Base-by-base conservation (phyloP, 148 eudicot species). In the Oxyria digyna region DNA sequence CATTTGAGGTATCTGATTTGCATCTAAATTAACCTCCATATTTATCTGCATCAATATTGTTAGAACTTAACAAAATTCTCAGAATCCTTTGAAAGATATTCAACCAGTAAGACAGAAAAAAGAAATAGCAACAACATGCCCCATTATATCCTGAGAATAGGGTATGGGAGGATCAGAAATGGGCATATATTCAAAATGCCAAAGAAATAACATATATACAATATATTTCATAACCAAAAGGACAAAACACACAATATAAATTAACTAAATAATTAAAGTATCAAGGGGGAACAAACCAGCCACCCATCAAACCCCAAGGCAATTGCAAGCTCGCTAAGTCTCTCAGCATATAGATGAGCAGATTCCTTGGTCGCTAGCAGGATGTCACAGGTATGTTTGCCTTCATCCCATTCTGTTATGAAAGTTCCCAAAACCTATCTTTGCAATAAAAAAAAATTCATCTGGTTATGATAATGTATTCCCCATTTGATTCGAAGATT, bases 221-320 rank as follows among this genome's bases (percentile, higher is more conserved):
- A 24, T 9, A 29, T 0, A 3, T 3, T 38, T 13, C 27, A 59
- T 13, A 23, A 1, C 65, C 37, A 9, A 52, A 52, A 21, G 31
- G 32, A 15, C 42, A 63, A 63, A 31, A 63, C 42, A 32, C 17
- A 66, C 27, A n/a, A 66, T 20, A 66, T 38, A 46, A 27, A 66
- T 62, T 20, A 62, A 20, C 67, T 27, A 62, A 62, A 31, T 38
- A 26, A 29, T 37, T 23, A 38, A 66, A 41, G 69, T 37, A 23
- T 6, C 41, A 66, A 37, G 23, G 67, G 35, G 48, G 49, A 66
- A 8, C 29, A 69, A 81, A 93, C 98, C 98, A 93, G 96, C 98
- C 98, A 93, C 4, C 98, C 98, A 80, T 93, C 98, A 79, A 93
- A 93, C 65, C 95, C 95, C 74, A 93, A 79, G 71, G 85, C 85